Evolutionary conservation across 257 asterid genomes (phyloP).

Genomic region (Plantago major): DNA sequence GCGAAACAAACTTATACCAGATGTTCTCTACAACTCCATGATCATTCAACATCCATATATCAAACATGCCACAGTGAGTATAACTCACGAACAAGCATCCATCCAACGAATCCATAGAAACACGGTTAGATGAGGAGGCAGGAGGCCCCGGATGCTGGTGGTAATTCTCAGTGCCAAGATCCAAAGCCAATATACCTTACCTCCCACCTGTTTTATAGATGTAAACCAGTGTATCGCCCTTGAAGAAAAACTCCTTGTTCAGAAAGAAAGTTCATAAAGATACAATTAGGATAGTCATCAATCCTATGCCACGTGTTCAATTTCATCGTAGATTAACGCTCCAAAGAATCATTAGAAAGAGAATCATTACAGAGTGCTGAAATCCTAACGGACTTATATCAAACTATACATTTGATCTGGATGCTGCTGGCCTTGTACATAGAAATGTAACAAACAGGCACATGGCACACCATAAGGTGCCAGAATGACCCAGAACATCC

Average conservation of each 20-base stretch:
- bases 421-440: no score
- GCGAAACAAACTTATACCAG: neutral
- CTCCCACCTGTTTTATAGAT: neutral
- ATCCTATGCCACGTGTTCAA: neutral
- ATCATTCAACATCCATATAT: constrained; percentile 5
- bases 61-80: neutral
- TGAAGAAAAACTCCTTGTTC: neutral
- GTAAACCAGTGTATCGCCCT: neutral
- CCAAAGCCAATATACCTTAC: neutral
- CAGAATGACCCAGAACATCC: no score
- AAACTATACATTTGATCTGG: no score
- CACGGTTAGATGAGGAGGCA: no score
- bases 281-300: neutral
- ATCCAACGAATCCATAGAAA: no score
- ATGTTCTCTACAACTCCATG: neutral
- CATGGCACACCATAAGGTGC: no score
- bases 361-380: no score
- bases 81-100: constrained; percentile 4
- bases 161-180: constrained; percentile 5
- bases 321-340: neutral
- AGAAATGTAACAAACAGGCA: no score
- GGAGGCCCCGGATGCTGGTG: neutral
- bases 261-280: no score
- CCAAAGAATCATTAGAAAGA: no score
- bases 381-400: no score